A percentile compares a stretch with the other conserved stretches of the same genome.
These are phyloP conservation scores for Fonsecaea nubica DNA, from an alignment of 2,329 filamentous ascomycete species.

Conservation along the genomic window DNA sequence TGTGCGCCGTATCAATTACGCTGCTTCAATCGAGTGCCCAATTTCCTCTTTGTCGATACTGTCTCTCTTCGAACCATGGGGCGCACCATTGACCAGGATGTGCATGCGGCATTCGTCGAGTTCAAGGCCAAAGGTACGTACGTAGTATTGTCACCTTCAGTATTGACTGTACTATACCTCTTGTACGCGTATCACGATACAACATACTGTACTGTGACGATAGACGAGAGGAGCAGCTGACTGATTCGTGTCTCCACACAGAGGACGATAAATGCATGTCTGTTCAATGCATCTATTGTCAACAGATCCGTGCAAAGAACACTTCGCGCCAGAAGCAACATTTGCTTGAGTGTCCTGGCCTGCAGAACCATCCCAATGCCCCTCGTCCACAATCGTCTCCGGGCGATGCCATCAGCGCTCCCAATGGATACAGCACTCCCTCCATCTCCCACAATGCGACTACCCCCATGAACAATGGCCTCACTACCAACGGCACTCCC, in stretches of 20 bases:
- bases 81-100: conserved; percentile 59
- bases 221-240: conserved; percentile 26
- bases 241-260: conserved; percentile 33
- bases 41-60: not conserved
- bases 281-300: conserved; percentile 61
- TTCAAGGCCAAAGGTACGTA: conserved; percentile 58
- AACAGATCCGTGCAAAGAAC: conserved; percentile 61
- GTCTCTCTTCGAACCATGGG: conserved; percentile 49
- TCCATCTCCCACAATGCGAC: conserved; percentile 51
- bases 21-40: not conserved
- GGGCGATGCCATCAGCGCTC: conserved; percentile 48
- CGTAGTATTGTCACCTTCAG: conserved; percentile 42
- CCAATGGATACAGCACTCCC: conserved; percentile 54
- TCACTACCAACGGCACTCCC: conserved; percentile 52
- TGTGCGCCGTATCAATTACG: conserved; percentile 4
- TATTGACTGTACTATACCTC: conserved; percentile 45
- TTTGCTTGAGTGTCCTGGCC: conserved; percentile 57
- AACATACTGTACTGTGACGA: conserved; percentile 30
- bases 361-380: conserved; percentile 54
- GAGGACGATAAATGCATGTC: conserved; percentile 54
- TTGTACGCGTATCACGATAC: conserved; percentile 28
- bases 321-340: conserved; percentile 61
- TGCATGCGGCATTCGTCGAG: conserved; percentile 61
- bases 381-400: conserved; percentile 51
- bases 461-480: conserved; percentile 52